phyloP scores from a whole-genome alignment of 441 rosid genomes.

The Omphalea diandra region DNA sequence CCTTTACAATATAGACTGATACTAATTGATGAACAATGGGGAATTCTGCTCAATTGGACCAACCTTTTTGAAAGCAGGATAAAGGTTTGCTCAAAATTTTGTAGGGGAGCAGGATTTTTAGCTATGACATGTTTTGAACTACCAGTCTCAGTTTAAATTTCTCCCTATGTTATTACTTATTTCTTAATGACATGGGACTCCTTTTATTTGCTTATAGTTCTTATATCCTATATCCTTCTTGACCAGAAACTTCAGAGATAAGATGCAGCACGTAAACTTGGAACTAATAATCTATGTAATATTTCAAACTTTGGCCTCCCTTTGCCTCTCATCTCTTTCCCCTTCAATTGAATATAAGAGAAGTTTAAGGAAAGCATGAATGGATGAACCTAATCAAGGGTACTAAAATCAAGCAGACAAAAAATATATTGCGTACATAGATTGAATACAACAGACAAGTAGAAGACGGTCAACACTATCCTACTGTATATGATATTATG shows the following conservation, averaged over 20 bases:
- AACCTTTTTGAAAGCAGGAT: neutral
- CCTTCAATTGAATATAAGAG: neutral
- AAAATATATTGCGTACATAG: no score
- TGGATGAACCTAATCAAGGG: neutral
- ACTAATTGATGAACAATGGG: neutral
- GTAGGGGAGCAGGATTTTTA: slow-evolving; percentile 21
- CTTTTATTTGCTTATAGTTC: no score
- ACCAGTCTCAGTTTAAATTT: neutral
- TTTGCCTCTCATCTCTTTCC: no score
- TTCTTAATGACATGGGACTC: no score
- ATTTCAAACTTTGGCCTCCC: no score
- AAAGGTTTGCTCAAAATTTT: slow-evolving; percentile 29
- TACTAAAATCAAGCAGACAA: no score
- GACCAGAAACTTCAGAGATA: neutral
- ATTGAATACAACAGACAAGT: no score
- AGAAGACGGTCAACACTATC: no score
- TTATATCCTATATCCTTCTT: no score
- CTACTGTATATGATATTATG: no score
- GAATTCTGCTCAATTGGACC: slow-evolving; percentile 29
- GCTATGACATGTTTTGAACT: neutral
- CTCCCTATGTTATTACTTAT: neutral
- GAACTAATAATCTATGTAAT: no score
- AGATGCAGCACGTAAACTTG: neutral
- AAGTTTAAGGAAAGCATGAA: neutral
- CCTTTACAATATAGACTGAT: neutral